Base-by-base conservation (phyloP, 805 yeast genomes). In the Sugiyamaella chiloensis region DNA sequence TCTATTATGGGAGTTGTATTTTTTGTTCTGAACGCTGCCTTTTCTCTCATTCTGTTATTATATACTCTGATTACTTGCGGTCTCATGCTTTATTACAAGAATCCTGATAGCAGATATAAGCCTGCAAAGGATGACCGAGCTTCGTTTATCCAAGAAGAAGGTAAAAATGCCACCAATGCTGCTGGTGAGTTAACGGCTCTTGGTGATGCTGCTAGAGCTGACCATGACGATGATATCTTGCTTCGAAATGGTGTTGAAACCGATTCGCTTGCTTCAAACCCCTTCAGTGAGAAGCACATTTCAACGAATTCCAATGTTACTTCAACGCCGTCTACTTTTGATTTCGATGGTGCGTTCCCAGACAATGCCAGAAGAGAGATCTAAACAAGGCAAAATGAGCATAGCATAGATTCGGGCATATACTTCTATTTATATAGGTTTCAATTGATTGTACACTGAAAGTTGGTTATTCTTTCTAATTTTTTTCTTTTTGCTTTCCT, bases 1-100 rank as follows among this genome's bases (percentile, higher is more conserved):
- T 83, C 96, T 1, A 79, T 90, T 47, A 87, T 90, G 96, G 97
- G 95, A 0, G 85, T 95, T 80, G 74, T 90, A 1, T 90, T 87
- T 68, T 90, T 90, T 65, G 75, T 90, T 48, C 65, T 90, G 64
- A 90, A 90, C 64, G 96, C 96, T 5, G 95, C 91, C 3, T 89
- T 86, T 61, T 80, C 96, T 6, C 73, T 87, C 55, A 73, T 87
- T 44, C 71, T 90, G 57, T 74, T 90, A 63, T 56, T 89, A 29
- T 66, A 83, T 70, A 83, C 87, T 58, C 73, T 89, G 51, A 80
- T 80, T 2, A 81, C 85, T 56, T 76, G 83, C 47, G 63, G 68
- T n/a, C 68, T 81, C 58, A 80, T 86, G 6, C 52, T 85, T 1
- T 72, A 82, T 56, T 81, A 90, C 27, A 87, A 84, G 71, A 87